Evolutionary conservation across 345 rosid species (phyloP).

Genomic region (Anacardium occidentale): DNA sequence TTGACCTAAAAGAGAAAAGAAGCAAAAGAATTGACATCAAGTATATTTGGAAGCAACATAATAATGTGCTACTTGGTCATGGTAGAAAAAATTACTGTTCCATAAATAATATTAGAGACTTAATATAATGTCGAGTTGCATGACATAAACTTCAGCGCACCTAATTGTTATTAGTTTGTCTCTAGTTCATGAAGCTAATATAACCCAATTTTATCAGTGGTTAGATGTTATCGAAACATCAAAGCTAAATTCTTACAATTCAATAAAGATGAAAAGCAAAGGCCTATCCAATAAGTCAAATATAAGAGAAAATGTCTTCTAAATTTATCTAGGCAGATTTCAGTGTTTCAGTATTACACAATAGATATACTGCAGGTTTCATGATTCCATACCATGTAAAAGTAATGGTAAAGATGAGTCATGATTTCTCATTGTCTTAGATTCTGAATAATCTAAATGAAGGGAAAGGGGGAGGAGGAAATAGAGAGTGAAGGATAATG

Average conservation of each 20-base stretch:
- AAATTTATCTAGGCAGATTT: neutral
- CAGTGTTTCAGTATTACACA: neutral
- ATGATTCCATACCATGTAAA: neutral
- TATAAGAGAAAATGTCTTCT: neutral
- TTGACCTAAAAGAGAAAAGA: slow-evolving; percentile 50
- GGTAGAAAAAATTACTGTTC: neutral
- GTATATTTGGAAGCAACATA: slow-evolving; percentile 13
- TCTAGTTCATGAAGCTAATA: neutral
- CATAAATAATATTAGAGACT: neutral
- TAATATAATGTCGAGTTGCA: neutral
- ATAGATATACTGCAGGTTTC: slow-evolving; percentile 4
- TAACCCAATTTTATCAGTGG: neutral
- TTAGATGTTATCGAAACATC: neutral
- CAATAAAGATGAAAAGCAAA: slow-evolving; percentile 7
- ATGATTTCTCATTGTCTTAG: neutral
- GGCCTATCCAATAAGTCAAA: neutral
- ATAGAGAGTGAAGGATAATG: neutral
- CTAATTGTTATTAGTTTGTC: neutral
- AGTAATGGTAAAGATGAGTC: neutral
- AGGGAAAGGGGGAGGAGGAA: neutral
- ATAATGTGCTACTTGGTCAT: neutral
- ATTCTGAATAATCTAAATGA: slow-evolving; percentile 13
- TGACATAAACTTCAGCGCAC: neutral
- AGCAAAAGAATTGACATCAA: slow-evolving; percentile 13
- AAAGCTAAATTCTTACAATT: slow-evolving; percentile 3